These are phyloP conservation scores for Vinca minor DNA, from an alignment of 257 asterid genomes.

Conservation along the genomic window DNA sequence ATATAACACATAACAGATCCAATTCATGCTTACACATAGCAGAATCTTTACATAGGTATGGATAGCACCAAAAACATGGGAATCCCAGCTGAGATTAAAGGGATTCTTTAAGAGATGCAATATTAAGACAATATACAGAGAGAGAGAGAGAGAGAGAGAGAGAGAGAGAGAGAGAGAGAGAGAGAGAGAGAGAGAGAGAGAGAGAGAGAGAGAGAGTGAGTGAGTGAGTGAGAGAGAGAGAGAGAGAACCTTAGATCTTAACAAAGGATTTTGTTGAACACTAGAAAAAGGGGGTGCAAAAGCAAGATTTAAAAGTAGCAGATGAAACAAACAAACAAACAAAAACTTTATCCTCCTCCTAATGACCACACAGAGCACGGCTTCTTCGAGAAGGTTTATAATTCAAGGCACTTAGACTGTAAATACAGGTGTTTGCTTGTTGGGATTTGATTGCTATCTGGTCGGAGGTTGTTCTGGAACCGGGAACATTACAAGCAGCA, in stretches of 20 bases:
- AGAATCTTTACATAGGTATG: too few relatives aligned
- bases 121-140: not conserved
- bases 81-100: too few relatives aligned
- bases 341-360: not conserved
- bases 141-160: too few relatives aligned
- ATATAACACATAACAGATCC: too few relatives aligned
- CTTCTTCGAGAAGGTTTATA: slow-evolving; percentile 63
- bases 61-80: too few relatives aligned
- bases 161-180: too few relatives aligned
- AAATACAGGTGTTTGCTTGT: slow-evolving; percentile 58
- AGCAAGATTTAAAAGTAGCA: not conserved
- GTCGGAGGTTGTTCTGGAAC: slow-evolving; percentile 51
- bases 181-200: too few relatives aligned
- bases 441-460: slow-evolving; percentile 59
- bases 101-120: not conserved
- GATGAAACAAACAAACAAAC: too few relatives aligned
- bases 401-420: slow-evolving; percentile 52
- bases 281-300: not conserved
- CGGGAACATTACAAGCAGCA: slow-evolving; percentile 44
- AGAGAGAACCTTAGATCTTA: not conserved
- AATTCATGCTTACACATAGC: too few relatives aligned
- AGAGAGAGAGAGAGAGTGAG: too few relatives aligned
- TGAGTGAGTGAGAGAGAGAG: too few relatives aligned
- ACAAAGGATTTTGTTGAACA: too few relatives aligned
- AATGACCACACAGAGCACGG: slow-evolving; percentile 51